phyloP scores from a whole-genome alignment of 305 asterid genomes.

The Solanum hybrid region DNA sequence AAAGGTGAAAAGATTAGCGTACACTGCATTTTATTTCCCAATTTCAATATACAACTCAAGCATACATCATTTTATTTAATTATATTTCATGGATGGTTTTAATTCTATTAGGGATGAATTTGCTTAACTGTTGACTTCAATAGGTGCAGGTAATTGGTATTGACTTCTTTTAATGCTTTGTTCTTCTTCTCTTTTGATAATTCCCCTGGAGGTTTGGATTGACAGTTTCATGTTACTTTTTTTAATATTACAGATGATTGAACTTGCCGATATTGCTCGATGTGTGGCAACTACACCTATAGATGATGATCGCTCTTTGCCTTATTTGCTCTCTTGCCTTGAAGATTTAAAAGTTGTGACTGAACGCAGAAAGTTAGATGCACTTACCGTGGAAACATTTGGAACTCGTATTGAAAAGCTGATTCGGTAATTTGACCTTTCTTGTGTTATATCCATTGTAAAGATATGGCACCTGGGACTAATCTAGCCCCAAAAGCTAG shows the following conservation, averaged over 20 bases:
- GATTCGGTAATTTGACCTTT: slow-evolving; percentile 48
- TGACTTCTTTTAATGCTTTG: not conserved
- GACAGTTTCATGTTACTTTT: not conserved
- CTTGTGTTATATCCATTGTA: not conserved
- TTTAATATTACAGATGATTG: slow-evolving; percentile 64
- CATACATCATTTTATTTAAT: not conserved
- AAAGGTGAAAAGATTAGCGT: not conserved
- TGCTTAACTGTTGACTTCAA: not conserved
- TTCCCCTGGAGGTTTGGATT: not conserved
- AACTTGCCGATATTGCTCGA: slow-evolving; percentile 97
- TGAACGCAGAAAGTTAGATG: slow-evolving; percentile 87
- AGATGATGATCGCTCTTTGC: slow-evolving; percentile 84
- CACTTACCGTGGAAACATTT: slow-evolving; percentile 95
- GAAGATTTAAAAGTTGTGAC: slow-evolving; percentile 89
- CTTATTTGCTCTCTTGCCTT: slow-evolving; percentile 86
- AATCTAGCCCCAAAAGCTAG: not conserved
- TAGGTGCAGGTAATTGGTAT: not conserved
- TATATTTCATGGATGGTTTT: not conserved
- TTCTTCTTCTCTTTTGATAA: not conserved
- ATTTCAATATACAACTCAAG: not conserved
- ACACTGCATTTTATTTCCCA: not conserved
- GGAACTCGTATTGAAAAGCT: slow-evolving; percentile 98
- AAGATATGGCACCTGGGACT: not conserved
- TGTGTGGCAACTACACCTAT: slow-evolving; percentile 89
- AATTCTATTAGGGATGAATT: not conserved